Percentiles rank a stretch among this genome's conserved stretches.
phyloP scores from a whole-genome alignment of 78 protist genomes.

The Dictyostelium discoideum region DNA sequence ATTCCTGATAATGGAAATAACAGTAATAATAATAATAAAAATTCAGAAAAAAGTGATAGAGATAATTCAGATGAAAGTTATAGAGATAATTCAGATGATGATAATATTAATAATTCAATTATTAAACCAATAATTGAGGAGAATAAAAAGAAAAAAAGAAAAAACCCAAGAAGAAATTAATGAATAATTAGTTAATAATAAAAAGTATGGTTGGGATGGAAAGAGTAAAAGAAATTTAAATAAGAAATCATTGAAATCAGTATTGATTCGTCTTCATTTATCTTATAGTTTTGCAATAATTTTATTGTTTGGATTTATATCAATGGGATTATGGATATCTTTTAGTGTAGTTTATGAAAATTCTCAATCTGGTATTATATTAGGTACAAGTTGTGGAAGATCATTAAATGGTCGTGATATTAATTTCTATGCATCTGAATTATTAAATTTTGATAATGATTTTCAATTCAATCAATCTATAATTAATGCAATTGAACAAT shows the following conservation, averaged over 20 bases:
- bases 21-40: no score
- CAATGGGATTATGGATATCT: conserved; percentile 41
- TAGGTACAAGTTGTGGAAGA: neutral
- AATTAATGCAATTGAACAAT: neutral
- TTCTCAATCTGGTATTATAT: neutral
- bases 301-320: conserved; percentile 45
- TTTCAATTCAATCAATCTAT: neutral
- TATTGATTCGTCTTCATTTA: conserved; percentile 6
- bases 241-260: conserved; percentile 28
- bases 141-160: neutral
- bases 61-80: neutral
- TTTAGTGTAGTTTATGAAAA: neutral
- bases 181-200: neutral
- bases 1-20: neutral
- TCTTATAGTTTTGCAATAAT: conserved; percentile 28
- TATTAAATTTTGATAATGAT: neutral
- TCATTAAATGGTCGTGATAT: conserved; percentile 11
- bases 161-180: neutral
- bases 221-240: conserved; percentile 52
- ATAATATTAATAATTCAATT: neutral
- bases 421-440: neutral
- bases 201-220: conserved; percentile 57
- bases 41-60: no score
- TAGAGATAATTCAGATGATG: neutral
- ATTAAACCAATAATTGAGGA: neutral